phyloP scores from a whole-genome alignment of 1,284 basidiomycete species.

The Heterobasidion annosum region DNA sequence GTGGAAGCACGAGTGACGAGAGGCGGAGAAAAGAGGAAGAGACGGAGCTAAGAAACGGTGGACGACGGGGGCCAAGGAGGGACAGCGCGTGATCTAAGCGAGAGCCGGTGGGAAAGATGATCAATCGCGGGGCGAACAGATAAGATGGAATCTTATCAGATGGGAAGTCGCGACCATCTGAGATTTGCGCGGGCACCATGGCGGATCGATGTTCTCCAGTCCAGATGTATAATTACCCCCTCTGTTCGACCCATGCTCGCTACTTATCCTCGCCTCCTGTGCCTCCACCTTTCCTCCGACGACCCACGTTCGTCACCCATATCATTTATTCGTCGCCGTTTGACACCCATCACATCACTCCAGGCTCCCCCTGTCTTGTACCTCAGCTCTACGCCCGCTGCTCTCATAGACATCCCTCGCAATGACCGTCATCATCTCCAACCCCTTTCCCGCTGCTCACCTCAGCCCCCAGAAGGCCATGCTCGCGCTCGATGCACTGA shows the following conservation, averaged over 20 bases:
- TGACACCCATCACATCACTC: background rate
- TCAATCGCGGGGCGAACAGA: background rate
- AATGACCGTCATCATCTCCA: background rate
- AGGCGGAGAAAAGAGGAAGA: background rate
- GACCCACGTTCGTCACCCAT: background rate
- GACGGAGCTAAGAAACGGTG: background rate
- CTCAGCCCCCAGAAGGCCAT: background rate
- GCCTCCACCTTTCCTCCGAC: background rate
- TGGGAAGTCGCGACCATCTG: background rate
- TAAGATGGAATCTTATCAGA: conserved; percentile 2
- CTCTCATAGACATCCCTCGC: background rate
- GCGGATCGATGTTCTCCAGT: background rate
- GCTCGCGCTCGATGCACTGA: background rate
- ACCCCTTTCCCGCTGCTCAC: background rate
- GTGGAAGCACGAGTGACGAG: background rate
- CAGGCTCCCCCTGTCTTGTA: background rate
- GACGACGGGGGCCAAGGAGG: background rate
- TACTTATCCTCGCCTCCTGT: background rate
- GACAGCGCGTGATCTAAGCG: background rate
- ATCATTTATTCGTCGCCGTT: background rate
- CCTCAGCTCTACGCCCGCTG: background rate
- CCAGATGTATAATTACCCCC: background rate
- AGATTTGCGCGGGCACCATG: background rate
- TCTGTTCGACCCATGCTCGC: background rate
- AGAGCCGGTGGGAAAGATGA: background rate